Evolutionary conservation across 352 stramenopile genomes (phyloP).

Genomic region (Globisporangium viniferum): DNA sequence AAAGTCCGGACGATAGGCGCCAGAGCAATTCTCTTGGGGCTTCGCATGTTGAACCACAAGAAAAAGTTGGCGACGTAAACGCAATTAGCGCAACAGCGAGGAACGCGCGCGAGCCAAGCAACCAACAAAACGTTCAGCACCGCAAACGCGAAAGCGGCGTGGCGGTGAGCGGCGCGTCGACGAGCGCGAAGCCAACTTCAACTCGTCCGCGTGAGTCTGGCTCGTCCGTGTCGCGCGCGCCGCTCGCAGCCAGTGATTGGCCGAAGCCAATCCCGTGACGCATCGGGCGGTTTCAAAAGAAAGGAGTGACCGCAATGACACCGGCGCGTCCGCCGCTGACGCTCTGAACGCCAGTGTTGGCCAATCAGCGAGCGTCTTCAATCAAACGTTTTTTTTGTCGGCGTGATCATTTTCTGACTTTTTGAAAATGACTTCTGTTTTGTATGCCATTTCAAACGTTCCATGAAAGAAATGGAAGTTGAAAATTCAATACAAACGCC

Average conservation of each 20-base stretch:
- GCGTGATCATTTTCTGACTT: no score
- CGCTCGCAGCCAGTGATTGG: not conserved
- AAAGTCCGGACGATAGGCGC: not conserved
- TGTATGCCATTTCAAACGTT: no score
- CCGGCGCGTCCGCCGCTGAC: conserved; percentile 9
- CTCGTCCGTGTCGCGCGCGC: not conserved
- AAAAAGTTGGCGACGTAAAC: conserved; percentile 9
- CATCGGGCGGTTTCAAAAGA: not conserved
- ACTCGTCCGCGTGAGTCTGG: conserved; percentile 1
- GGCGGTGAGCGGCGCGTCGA: conserved; percentile 7
- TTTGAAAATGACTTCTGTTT: no score
- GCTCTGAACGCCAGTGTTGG: not conserved
- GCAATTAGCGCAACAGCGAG: not conserved
- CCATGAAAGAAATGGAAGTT: no score
- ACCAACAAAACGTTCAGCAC: not conserved
- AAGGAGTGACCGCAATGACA: conserved; percentile 16
- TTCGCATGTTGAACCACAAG: conserved; percentile 10
- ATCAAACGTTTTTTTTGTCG: no score
- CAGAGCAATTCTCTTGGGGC: not conserved
- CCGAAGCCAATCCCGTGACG: not conserved
- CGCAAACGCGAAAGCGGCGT: not conserved
- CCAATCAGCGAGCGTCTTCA: conserved; percentile 15
- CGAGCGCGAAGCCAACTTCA: conserved; percentile 6
- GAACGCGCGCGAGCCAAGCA: not conserved
- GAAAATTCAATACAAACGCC: no score